A percentile compares a stretch with the other conserved stretches of the same genome.
Conservation (phyloP, 1,284 basidiomycete species). For the Clitocybe nebularis region DNA sequence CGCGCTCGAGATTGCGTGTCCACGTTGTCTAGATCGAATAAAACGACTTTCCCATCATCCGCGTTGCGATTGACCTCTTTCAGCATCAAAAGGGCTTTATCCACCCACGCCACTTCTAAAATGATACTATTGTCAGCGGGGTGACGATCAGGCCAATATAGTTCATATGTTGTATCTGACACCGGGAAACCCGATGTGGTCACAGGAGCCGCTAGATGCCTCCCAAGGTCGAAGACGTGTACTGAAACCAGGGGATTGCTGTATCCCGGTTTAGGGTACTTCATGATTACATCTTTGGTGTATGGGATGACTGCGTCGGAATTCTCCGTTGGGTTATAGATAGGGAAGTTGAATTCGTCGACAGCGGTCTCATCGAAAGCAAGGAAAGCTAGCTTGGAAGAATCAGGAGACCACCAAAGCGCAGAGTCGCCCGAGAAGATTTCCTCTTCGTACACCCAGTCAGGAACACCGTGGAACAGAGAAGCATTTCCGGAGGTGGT, state of each 20-base stretch:
- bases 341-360: constrained; percentile 80
- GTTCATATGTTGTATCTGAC: constrained; percentile 46
- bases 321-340: constrained; percentile 83
- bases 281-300: constrained; percentile 74
- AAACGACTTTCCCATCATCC: constrained; percentile 70
- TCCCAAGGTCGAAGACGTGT: constrained; percentile 74
- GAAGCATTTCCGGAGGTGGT: constrained; percentile 81
- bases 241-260: constrained; percentile 84
- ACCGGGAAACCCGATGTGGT: constrained; percentile 32
- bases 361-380: constrained; percentile 87
- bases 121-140: constrained; percentile 67
- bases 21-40: constrained; percentile 57
- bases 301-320: constrained; percentile 74
- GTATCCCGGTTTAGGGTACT: constrained; percentile 91
- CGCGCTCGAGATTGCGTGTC: constrained; percentile 19
- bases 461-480: constrained; percentile 91
- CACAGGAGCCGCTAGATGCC: constrained; percentile 36
- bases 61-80: constrained; percentile 87
- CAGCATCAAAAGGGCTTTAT: constrained; percentile 69
- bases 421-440: constrained; percentile 73
- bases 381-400: constrained; percentile 79
- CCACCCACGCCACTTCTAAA: constrained; percentile 85
- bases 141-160: constrained; percentile 66
- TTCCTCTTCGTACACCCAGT: constrained; percentile 98
- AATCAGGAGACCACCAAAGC: constrained; percentile 91